Conservation (phyloP, 208 protist genomes). For the Trypanosoma rangeli region DNA sequence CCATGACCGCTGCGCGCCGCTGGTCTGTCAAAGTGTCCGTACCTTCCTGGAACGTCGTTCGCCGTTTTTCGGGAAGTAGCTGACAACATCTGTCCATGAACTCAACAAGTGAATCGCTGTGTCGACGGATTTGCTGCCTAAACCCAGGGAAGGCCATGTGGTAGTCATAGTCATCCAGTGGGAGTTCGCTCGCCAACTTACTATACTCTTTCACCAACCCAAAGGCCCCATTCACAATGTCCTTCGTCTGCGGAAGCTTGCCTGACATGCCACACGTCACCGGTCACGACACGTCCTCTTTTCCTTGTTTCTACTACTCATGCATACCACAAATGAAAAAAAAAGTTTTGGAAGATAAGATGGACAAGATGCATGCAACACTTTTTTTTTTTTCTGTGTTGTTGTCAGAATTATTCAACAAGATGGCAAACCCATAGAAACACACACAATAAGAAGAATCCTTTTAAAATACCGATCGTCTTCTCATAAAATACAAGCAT, state of each 20-base stretch:
- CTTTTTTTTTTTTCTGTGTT: too few relatives aligned
- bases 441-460: too few relatives aligned
- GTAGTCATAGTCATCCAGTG: conserved; percentile 79
- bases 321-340: background rate
- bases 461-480: too few relatives aligned
- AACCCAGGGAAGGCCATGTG: conserved; percentile 84
- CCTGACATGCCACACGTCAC: conserved; percentile 10
- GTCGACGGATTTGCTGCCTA: conserved; percentile 50
- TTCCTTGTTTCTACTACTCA: background rate
- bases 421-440: too few relatives aligned
- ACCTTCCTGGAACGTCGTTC: conserved; percentile 33
- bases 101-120: conserved; percentile 51
- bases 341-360: background rate
- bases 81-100: conserved; percentile 71
- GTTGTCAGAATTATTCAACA: too few relatives aligned
- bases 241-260: conserved; percentile 46
- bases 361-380: background rate
- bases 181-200: conserved; percentile 52
- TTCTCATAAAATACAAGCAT: too few relatives aligned
- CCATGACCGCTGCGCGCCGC: conserved; percentile 73
- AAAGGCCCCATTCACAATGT: conserved; percentile 65
- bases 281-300: background rate
- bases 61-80: conserved; percentile 70
- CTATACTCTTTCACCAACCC: conserved; percentile 70
- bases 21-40: conserved; percentile 34